Base-by-base conservation (phyloP, 225 moss, liverwort and hornwort species). In the Climacium dendroides region DNA sequence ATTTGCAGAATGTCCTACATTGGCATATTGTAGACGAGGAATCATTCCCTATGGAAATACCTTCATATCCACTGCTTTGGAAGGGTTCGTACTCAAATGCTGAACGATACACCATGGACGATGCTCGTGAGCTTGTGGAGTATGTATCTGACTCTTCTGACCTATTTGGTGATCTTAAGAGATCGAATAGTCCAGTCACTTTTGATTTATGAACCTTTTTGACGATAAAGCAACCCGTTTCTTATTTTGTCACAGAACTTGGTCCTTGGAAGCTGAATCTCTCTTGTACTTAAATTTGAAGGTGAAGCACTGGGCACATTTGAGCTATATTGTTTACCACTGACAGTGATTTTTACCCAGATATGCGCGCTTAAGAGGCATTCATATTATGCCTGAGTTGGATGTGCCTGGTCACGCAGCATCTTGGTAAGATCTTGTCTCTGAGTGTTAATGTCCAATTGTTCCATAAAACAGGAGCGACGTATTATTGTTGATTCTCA, bases 381-480 rank as follows among this genome's bases (percentile, higher is more conserved):
- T 97, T 47, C 91, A 97, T 80, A 88, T 99, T 23, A 96, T 99
- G 97, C 95, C 99, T 11, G 99, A 99, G 94, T 86, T 99, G 78
- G 99, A 99, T 88, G 95, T 95, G 85, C 99, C 99, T 74, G 99
- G 99, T 71, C 99, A 99, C 91, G 99, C 96, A 47, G 96, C 95
- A 54, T 99, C 99, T 54, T 99, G 99, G 98, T 98, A 94, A 81
- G 87, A 52, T 57, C 84, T 35, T 81, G 61, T 48, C 53, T 53
- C 47, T 14, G 13, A 37, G 59, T 85, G 48, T 53, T 32, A 20
- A 81, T 82, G 19, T 82, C 19, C 14, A 67, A 55, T 43, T 47
- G 60, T 53, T 64, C 11, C 47, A 37, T 53, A 15, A n/a, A 43
- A 62, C 39, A 79, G 32, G 53, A 39, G 74, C 53, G 71, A 73